Base-by-base conservation (phyloP, 768 basidiomycete genomes). In the Phaeotremella fagi region DNA sequence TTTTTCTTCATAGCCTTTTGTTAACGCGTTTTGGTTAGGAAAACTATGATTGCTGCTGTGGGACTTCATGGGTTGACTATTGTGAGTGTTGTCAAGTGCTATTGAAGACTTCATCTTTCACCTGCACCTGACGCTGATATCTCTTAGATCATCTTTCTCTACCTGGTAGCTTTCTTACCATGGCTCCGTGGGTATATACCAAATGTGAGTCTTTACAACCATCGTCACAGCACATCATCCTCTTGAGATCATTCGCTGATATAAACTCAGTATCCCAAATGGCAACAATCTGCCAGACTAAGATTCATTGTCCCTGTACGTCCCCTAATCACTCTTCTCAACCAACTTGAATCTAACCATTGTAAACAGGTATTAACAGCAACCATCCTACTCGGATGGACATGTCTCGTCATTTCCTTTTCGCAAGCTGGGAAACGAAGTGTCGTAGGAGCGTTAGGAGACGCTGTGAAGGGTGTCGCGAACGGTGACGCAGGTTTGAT, bases 151-250 rank as follows among this genome's bases (percentile, higher is more conserved):
- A 71, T 73, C 25, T 73, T 73, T 58, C 61, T 73, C 41, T 73
- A 73, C 52, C 64, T 73, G n/a, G 71, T 73, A 6, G 31, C 70
- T 4, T 73, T 69, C 51, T 45, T 73, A 3, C 71, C 71, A 4
- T 69, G 64, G 58, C 33, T 73, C 23, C 48, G 71, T 45, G 69
- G 71, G 2, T 69, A 69, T 35, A 68, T 71, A 16, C 71, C 71
- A 42, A 65, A 73, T 55, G 71, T 73, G 28, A 52, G 71, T 52
- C 29, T 3, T 22, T 27, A 22, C 18, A 12, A 16, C 15, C 18
- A 12, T 18, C 16, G 22, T 22, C 36, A 44, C 23, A 37, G 3
- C 28, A 25, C 24, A 31, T 14, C 22, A 11, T 31, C 31, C 26
- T 14, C 27, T 18, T 18, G n/a, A 23, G 1, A 33, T 31, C 16